Conservation (phyloP, 768 basidiomycete species). For the Ephemerocybe angulata region DNA sequence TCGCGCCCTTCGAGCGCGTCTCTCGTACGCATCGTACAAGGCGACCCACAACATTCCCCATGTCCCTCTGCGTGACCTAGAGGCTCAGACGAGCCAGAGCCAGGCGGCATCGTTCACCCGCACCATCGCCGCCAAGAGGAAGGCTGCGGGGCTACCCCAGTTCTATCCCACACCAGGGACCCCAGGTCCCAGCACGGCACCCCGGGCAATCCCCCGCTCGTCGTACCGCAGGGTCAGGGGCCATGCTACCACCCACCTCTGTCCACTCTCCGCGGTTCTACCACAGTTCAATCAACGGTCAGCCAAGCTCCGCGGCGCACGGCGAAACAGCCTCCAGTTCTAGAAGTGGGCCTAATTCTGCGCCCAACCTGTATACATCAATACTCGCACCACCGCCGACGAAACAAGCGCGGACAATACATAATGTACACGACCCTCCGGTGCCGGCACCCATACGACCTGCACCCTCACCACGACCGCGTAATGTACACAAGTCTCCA, state of each 20-base stretch:
- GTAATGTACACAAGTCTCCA: conserved; percentile 35
- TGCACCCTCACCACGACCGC: conserved; percentile 41
- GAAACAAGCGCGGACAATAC: conserved; percentile 76
- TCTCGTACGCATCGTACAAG: conserved; percentile 83
- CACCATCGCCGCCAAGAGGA: conserved; percentile 58
- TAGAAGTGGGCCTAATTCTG: conserved; percentile 30
- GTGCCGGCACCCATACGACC: conserved; percentile 49
- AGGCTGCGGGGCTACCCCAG: conserved; percentile 40
- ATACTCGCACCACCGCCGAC: conserved; percentile 74
- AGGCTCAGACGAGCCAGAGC: conserved; percentile 51
- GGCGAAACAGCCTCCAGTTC: conserved; percentile 31
- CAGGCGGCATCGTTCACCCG: conserved; percentile 42
- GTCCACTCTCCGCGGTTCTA: conserved; percentile 43
- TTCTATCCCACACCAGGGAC: conserved; percentile 52
- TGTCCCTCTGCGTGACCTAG: conserved; percentile 65
- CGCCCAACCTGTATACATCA: conserved; percentile 67
- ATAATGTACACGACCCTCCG: conserved; percentile 69
- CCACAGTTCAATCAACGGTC: conserved; percentile 34
- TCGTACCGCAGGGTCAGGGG: conserved; percentile 37
- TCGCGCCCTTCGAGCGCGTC: conserved; percentile 73
- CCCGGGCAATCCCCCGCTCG: conserved; percentile 23
- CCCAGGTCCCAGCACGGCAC: conserved; percentile 37
- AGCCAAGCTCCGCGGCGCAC: conserved; percentile 28
- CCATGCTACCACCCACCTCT: conserved; percentile 44
- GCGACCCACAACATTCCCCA: conserved; percentile 69